Conservation (phyloP, 768 basidiomycete species). For the Phylloporus sp. region DNA sequence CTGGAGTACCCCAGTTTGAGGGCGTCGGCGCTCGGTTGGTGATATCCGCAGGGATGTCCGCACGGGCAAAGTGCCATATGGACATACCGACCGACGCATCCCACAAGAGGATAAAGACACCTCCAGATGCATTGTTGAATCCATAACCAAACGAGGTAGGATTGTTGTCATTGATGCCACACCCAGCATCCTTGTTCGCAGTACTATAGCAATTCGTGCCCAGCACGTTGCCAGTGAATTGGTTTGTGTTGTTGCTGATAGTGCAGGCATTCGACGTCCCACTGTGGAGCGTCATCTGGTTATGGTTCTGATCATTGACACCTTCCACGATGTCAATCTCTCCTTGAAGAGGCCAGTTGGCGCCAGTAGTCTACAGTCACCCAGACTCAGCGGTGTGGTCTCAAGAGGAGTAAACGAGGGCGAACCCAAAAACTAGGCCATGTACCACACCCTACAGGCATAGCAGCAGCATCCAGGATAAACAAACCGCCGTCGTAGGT, state of each 20-base stretch:
- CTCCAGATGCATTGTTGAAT: slow-evolving; percentile 38
- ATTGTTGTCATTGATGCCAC: slow-evolving; percentile 44
- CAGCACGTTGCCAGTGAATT: slow-evolving; percentile 22
- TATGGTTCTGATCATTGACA: slow-evolving; percentile 53
- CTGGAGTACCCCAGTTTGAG: slow-evolving; percentile 48
- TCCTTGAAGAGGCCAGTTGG: slow-evolving; percentile 49
- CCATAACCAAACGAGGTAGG: slow-evolving; percentile 39
- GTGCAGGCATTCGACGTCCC: slow-evolving; percentile 38
- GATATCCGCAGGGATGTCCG: slow-evolving; percentile 52
- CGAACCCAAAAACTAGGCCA: slow-evolving; percentile 58
- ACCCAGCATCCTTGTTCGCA: slow-evolving; percentile 42
- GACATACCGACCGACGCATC: slow-evolving; percentile 44
- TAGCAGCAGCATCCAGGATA: slow-evolving; percentile 65
- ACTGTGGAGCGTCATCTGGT: slow-evolving; percentile 68
- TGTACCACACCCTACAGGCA: slow-evolving; percentile 67
- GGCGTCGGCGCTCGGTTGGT: slow-evolving; percentile 43
- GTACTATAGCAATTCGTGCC: slow-evolving; percentile 40
- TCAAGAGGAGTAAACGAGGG: slow-evolving; percentile 2
- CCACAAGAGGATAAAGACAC: slow-evolving; percentile 58
- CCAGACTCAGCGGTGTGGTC: not conserved
- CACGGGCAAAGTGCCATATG: slow-evolving; percentile 53
- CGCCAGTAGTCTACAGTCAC: slow-evolving; percentile 38
- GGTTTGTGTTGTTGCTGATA: slow-evolving; percentile 14
- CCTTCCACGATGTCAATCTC: slow-evolving; percentile 79
- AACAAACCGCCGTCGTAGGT: slow-evolving; percentile 65